These are phyloP conservation scores for Pyricularia sp. DNA, from an alignment of 2,329 filamentous ascomycete genomes.

Conservation along the genomic window DNA sequence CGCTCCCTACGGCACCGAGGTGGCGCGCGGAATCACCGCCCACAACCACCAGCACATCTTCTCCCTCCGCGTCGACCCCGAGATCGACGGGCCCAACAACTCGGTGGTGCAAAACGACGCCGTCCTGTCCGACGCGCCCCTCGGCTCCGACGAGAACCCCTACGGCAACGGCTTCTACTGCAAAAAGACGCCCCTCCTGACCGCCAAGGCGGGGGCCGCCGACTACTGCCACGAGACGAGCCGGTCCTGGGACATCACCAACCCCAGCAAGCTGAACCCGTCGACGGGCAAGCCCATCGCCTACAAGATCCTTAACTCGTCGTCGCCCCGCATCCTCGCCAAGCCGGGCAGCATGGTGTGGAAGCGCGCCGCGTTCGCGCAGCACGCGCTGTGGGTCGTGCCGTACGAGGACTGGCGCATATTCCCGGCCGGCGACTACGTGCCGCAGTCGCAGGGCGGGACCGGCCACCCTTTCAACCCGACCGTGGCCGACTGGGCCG, in stretches of 20 bases:
- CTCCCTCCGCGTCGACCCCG: conserved; percentile 37
- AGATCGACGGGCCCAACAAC: conserved; percentile 42
- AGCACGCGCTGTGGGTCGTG: conserved; percentile 49
- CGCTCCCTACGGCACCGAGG: conserved; percentile 36
- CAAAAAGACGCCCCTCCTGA: conserved; percentile 16
- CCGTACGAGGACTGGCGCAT: conserved; percentile 48
- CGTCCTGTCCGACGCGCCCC: conserved; percentile 46
- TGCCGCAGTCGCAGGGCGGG: conserved; percentile 37
- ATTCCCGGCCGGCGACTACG: conserved; percentile 50
- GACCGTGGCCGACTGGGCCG: conserved; percentile 26
- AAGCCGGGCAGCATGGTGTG: conserved; percentile 41
- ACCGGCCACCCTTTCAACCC: conserved; percentile 38
- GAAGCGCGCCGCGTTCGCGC: conserved; percentile 49
- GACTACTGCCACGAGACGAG: conserved; percentile 49
- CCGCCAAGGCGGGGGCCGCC: conserved; percentile 34
- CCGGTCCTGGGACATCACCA: conserved; percentile 26
- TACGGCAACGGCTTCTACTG: conserved; percentile 38
- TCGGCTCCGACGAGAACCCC: conserved; percentile 52
- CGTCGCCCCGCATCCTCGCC: conserved; percentile 48
- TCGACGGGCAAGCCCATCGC: conserved; percentile 36
- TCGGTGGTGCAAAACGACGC: conserved; percentile 64
- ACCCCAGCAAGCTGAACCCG: conserved; percentile 41
- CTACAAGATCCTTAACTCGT: conserved; percentile 39
- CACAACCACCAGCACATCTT: conserved; percentile 52
- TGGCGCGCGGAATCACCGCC: conserved; percentile 40